phyloP scores from a whole-genome alignment of 306 rosid species.

The Begonia masoniana region DNA sequence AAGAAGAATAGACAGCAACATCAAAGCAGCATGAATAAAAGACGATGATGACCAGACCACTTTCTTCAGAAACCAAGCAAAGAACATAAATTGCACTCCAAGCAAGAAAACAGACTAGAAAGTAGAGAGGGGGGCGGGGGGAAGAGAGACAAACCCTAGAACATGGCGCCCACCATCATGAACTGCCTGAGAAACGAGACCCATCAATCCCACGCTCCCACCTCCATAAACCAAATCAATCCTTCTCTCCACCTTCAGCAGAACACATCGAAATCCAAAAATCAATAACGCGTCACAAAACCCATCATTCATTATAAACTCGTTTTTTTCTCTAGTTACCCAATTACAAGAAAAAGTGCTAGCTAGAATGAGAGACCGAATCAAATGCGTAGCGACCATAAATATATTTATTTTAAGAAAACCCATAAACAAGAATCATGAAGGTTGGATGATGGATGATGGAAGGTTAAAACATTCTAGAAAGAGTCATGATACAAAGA shows the following conservation, averaged over 20 bases:
- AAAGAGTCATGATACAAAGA: slow-evolving; percentile 43
- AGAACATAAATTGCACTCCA: too few relatives aligned
- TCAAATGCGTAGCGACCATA: background rate
- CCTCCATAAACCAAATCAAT: slow-evolving; percentile 99
- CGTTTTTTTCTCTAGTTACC: too few relatives aligned
- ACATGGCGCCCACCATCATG: slow-evolving; percentile 99
- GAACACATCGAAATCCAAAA: slow-evolving; percentile 5
- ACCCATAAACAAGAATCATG: slow-evolving; percentile 30
- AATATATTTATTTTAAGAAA: slow-evolving; percentile 1
- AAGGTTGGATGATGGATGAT: slow-evolving; percentile 15
- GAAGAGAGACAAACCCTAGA: slow-evolving; percentile 61
- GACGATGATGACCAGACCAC: too few relatives aligned
- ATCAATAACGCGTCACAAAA: slow-evolving; percentile 30
- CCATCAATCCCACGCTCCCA: slow-evolving; percentile 99
- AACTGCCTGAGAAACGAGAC: slow-evolving; percentile 99
- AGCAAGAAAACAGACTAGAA: slow-evolving; percentile 6
- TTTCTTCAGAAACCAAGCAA: too few relatives aligned
- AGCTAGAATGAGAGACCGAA: background rate
- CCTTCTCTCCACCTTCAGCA: slow-evolving; percentile 74
- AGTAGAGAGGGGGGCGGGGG: slow-evolving; percentile 6
- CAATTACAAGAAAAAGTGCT: background rate
- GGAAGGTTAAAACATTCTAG: slow-evolving; percentile 24
- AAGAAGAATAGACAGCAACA: background rate
- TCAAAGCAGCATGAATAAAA: background rate
- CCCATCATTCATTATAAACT: too few relatives aligned